Evolutionary conservation across 192 early-diverging fungal species (phyloP).

Genomic region (Coemansia guatemalensis): DNA sequence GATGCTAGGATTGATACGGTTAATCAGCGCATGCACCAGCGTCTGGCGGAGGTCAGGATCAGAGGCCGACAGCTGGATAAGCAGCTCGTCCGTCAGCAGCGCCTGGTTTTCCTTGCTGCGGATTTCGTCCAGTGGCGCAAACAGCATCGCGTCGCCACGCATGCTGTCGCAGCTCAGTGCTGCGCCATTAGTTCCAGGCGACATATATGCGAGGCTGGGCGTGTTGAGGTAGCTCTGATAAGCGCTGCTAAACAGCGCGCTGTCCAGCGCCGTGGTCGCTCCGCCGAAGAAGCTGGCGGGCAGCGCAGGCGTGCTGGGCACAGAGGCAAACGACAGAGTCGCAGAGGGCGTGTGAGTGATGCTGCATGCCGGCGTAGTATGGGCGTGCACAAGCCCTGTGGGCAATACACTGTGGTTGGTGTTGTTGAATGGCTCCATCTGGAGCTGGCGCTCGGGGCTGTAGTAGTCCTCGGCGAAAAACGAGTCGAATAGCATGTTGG

Average conservation of each 20-base stretch:
- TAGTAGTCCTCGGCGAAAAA: constrained; percentile 16
- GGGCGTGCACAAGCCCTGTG: constrained; percentile 1
- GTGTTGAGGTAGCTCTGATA: constrained; percentile 43
- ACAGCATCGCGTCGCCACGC: constrained; percentile 18
- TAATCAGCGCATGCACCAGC: constrained; percentile 48
- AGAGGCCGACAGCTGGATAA: constrained; percentile 25
- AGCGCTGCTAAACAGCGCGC: constrained; percentile 29
- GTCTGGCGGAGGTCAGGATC: constrained; percentile 38
- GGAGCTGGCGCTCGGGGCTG: constrained; percentile 16
- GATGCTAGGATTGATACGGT: constrained; percentile 36
- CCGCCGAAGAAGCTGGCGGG: constrained; percentile 2
- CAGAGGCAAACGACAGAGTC: constrained; percentile 18
- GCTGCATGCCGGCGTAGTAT: constrained; percentile 5
- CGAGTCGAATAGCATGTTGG: constrained; percentile 24
- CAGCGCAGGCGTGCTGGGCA: constrained; percentile 21
- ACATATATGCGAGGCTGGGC: constrained; percentile 17
- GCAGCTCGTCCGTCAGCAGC: constrained; percentile 15
- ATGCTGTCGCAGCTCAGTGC: neutral
- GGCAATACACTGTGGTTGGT: neutral
- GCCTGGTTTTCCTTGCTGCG: constrained; percentile 15
- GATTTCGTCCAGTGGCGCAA: constrained; percentile 53
- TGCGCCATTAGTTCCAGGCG: neutral
- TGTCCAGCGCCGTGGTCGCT: constrained; percentile 8
- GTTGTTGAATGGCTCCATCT: constrained; percentile 2
- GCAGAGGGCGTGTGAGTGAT: neutral